Evolutionary conservation across 2,329 filamentous ascomycete genomes (phyloP), one percentile per base, ranked within the genome.

Genomic region (Trichoderma endophyticum): DNA sequence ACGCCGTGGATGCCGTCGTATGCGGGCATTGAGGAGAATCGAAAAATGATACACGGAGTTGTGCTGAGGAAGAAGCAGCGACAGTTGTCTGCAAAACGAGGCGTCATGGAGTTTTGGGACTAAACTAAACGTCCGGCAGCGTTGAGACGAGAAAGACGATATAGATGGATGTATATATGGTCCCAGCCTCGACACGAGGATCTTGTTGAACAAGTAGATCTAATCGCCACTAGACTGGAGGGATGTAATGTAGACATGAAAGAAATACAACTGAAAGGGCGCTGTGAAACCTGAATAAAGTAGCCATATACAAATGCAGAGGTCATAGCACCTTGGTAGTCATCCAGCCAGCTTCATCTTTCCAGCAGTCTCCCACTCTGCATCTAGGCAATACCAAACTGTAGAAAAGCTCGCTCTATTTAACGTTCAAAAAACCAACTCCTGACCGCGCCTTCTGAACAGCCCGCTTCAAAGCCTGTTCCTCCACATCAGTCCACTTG

Each of bases 401-500:
- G n/a, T 21, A 51, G 5, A 21, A 54, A 12, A 54, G n/a, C n/a
- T 12, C 28, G 28, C 51, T 59, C 82, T 81, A 92, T 80, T 92
- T 92, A 14, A 92, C 88, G 1, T 84, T 84, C 65, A 92, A 82
- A 77, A 92, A 92, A 0, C 87, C 90, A 64, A 92, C 84, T 2
- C 90, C 90, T 43, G 88, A 85, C 62, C 90, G 84, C 9, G 90
- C 90, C 61, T 82, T 82, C 67, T 82, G 83, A 21, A 87, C 86
- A 0, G 90, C 90, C 77, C 82, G 84, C 77, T 84, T 87, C 75
- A 92, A 82, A 48, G 85, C 87, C 81, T 92, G 89, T 60, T 91
- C 88, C 80, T 92, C 90, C 0, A 80, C 82, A 76, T 92, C 90
- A 11, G 90, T 92, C 90, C 90, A 92, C 79, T 88, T 86, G 71